phyloP scores from a whole-genome alignment of 2,329 filamentous ascomycete species.

The Nigrospora oryzae region DNA sequence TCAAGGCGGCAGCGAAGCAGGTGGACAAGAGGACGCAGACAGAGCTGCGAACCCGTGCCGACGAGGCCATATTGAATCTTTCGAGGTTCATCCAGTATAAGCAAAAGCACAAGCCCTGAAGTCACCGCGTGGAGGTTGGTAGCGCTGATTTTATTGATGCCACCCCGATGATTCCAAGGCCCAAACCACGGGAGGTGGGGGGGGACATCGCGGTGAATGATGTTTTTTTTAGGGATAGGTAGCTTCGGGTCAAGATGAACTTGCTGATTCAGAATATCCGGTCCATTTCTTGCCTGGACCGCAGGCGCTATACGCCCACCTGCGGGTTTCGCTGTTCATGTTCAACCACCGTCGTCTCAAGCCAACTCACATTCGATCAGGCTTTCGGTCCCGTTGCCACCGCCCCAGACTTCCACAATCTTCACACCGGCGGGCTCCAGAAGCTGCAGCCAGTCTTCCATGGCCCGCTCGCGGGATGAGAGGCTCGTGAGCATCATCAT shows the following conservation, averaged over 20 bases:
- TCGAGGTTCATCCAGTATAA: conserved; percentile 57
- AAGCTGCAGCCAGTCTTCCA: conserved; percentile 23
- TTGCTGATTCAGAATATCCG: too few species aligned
- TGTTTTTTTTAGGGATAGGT: too few species aligned
- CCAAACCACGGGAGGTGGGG: too few species aligned
- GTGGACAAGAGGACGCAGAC: conserved; percentile 50
- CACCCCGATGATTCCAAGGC: too few species aligned
- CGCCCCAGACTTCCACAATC: conserved; percentile 23
- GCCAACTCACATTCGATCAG: conserved; percentile 24
- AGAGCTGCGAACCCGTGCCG: conserved; percentile 50
- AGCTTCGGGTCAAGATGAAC: too few species aligned
- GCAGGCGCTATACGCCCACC: too few species aligned
- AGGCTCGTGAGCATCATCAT: conserved; percentile 25
- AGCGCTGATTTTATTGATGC: too few species aligned
- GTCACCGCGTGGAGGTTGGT: too few species aligned
- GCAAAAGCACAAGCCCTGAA: conserved; percentile 41
- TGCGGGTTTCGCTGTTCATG: too few species aligned
- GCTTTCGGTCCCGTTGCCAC: conserved; percentile 23
- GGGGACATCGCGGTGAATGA: too few species aligned
- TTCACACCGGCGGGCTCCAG: conserved; percentile 22
- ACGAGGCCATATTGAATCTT: conserved; percentile 55
- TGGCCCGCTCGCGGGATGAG: conserved; percentile 23
- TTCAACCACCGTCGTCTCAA: neutral
- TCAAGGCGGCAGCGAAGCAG: conserved; percentile 46
- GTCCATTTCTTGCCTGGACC: too few species aligned